Evolutionary conservation across 768 basidiomycete species (phyloP).

Genomic region (Sporobolomyces pararoseus): DNA sequence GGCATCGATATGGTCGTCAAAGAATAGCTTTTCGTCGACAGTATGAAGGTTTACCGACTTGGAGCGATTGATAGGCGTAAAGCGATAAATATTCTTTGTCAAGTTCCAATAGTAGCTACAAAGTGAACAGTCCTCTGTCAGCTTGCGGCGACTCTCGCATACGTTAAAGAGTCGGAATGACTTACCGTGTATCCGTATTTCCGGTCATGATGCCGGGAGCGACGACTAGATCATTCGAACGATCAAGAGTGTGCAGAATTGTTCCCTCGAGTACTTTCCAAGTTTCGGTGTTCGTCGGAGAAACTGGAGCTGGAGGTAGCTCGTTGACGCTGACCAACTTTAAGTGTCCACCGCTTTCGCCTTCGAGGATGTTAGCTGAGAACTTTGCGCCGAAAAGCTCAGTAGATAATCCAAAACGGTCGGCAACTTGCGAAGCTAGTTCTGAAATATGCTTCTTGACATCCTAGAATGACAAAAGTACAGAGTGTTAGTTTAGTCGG

Average conservation of each 20-base stretch:
- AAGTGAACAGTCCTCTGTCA: too few relatives aligned
- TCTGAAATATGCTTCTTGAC: slow-evolving; percentile 3
- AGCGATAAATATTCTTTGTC: slow-evolving; percentile 49
- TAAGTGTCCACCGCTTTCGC: slow-evolving; percentile 44
- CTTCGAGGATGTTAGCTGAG: slow-evolving; percentile 43
- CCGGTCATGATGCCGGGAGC: slow-evolving; percentile 49
- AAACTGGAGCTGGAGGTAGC: slow-evolving; percentile 17
- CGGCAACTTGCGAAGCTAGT: neutral
- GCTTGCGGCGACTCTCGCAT: too few relatives aligned
- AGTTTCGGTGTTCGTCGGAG: slow-evolving; percentile 4
- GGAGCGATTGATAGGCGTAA: slow-evolving; percentile 45
- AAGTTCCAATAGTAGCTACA: slow-evolving; percentile 47
- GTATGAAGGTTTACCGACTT: slow-evolving; percentile 48
- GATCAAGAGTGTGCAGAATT: slow-evolving; percentile 47
- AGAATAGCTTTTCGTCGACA: slow-evolving; percentile 48
- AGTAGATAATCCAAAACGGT: slow-evolving; percentile 3
- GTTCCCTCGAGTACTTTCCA: slow-evolving; percentile 47
- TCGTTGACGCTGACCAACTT: slow-evolving; percentile 37
- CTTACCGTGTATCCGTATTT: slow-evolving; percentile 48
- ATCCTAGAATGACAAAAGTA: neutral
- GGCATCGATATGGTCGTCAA: slow-evolving; percentile 48
- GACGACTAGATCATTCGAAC: slow-evolving; percentile 45
- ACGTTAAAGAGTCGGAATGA: too few relatives aligned
- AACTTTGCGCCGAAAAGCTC: neutral
- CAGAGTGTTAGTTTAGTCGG: neutral